phyloP scores from a whole-genome alignment of 1,284 basidiomycete species.

The Cryptococcus wingfieldii region DNA sequence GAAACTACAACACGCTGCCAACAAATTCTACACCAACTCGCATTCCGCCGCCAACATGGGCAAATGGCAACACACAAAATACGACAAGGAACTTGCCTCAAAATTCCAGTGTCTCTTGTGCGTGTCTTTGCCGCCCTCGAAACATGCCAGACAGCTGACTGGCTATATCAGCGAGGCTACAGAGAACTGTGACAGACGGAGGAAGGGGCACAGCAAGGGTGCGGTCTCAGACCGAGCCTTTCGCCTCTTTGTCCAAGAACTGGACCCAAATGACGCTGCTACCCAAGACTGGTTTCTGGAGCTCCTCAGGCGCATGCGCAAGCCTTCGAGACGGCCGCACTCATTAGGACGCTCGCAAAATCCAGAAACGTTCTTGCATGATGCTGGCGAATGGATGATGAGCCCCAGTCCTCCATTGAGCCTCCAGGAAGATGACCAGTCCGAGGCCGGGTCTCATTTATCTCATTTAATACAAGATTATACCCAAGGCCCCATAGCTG shows the following conservation, averaged over 20 bases:
- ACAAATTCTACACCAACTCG: neutral
- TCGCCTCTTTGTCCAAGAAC: slow-evolving; percentile 8
- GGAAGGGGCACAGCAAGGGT: neutral
- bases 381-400: no score
- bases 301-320: no score
- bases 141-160: neutral
- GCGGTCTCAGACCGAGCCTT: slow-evolving; percentile 5
- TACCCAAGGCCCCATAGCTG: neutral
- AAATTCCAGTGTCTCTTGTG: slow-evolving; percentile 25
- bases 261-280: slow-evolving; percentile 2
- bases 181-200: neutral
- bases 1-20: neutral
- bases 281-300: neutral
- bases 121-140: slow-evolving; percentile 4
- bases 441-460: no score
- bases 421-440: no score
- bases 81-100: slow-evolving; percentile 16
- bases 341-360: no score
- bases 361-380: no score
- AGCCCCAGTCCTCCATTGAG: no score
- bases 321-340: no score
- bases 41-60: slow-evolving; percentile 18
- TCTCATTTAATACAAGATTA: no score
- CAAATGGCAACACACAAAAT: slow-evolving; percentile 21
- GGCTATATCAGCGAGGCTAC: neutral